Evolutionary conservation across 2,329 filamentous ascomycete genomes (phyloP), one percentile per base, ranked within the genome.

Genomic region (Alternaria consortialis): DNA sequence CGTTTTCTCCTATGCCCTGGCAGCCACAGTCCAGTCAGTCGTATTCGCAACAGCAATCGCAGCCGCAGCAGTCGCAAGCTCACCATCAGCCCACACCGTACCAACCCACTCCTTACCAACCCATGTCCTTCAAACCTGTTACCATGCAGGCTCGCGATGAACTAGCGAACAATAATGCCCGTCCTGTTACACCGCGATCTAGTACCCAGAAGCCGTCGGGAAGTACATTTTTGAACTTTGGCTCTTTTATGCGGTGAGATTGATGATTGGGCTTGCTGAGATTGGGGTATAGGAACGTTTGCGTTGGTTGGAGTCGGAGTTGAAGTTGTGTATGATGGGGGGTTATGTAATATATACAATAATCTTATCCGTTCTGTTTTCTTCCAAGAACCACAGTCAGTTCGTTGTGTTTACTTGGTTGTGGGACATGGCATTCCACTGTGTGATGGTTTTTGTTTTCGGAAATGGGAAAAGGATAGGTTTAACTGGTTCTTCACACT

Each of bases 141-240:
- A 34, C 54, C 2, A 8, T 31, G 6, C 29, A 37, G n/a, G 25
- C 44, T 8, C n/a, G 29, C 0, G 54, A 56, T 7, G 52, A 53
- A 9, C 12, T 40, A n/a, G 20, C 36, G 1, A 17, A 40, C 23
- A 40, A 53, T 15, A 40, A 53, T 15, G 9, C 48, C 1, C 5
- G 58, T 4, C 60, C 56, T 2, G 32, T 12, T 3, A 54, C 51
- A 2, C 40, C 40, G 3, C 25, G 60, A 11, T 39, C 50, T 3
- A 52, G 56, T 6, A 62, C 60, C 2, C 56, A 54, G 9, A 23
- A 27, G 1, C 60, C 56, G 4, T 29, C 39, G 4, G 56, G 56
- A 0, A 34, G 44, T 4, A 62, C 60, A 4, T 62, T 62, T 46
- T 25, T 62, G 40, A 56, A 55, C 4, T 62, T 56, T 39, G 52